These are phyloP conservation scores for Boehmeria nivea DNA, from an alignment of 306 rosid species.

Conservation along the genomic window DNA sequence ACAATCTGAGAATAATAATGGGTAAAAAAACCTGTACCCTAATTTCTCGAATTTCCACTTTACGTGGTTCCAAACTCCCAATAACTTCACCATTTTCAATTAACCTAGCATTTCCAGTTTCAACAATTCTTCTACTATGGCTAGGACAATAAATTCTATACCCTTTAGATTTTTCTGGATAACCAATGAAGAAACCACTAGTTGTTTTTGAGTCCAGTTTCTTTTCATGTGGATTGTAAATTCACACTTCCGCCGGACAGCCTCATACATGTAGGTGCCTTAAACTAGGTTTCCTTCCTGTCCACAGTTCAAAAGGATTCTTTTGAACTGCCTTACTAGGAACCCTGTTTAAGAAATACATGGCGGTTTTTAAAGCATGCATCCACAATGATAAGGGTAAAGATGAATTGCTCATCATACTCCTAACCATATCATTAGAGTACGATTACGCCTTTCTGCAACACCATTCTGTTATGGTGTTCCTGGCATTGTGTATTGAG, in stretches of 20 bases:
- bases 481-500: constrained; percentile 2
- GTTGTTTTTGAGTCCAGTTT: no score
- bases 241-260: no score
- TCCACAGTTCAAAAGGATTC: not conserved
- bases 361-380: not conserved
- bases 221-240: no score
- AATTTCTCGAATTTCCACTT: not conserved
- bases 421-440: not conserved
- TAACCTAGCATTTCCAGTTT: no score
- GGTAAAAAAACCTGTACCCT: not conserved
- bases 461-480: not conserved
- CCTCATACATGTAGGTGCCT: not conserved
- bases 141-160: no score
- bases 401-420: not conserved
- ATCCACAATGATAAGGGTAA: not conserved
- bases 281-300: not conserved
- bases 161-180: no score
- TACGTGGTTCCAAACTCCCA: not conserved
- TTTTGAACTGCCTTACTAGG: not conserved
- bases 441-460: constrained; percentile 1
- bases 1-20: not conserved
- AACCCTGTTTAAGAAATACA: not conserved
- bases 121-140: no score
- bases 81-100: no score
- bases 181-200: no score